A percentile compares a stretch with the other conserved stretches of the same genome.
Conservation (phyloP, 2,329 filamentous ascomycete genomes). For the Claviceps pazoutovae region DNA sequence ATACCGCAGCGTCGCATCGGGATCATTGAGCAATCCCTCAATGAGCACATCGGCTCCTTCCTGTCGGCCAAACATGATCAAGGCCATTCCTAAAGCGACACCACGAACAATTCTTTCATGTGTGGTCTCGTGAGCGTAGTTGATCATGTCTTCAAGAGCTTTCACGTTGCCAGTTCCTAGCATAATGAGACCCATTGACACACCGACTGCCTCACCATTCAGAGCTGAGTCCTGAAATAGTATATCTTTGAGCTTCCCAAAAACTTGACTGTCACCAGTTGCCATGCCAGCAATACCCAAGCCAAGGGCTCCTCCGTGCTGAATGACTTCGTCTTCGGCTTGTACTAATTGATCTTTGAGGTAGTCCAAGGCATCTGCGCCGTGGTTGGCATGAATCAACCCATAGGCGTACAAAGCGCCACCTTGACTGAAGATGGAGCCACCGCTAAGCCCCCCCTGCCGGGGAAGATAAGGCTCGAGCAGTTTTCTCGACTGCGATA, state of each 20-base stretch:
- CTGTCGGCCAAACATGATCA: constrained; percentile 96
- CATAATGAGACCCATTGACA: constrained; percentile 97
- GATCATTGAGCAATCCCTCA: constrained; percentile 81
- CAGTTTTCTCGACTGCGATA: constrained; percentile 84
- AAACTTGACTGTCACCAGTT: constrained; percentile 78
- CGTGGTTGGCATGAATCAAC: constrained; percentile 93
- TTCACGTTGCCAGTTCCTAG: constrained; percentile 91
- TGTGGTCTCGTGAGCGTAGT: constrained; percentile 92
- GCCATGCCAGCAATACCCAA: constrained; percentile 97
- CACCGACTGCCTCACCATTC: constrained; percentile 89
- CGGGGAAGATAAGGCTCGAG: constrained; percentile 89
- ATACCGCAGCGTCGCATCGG: constrained; percentile 85
- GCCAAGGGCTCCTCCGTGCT: constrained; percentile 89
- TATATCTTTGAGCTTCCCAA: constrained; percentile 78
- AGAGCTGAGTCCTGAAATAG: constrained; percentile 89
- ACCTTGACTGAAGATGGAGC: constrained; percentile 90
- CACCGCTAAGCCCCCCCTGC: constrained; percentile 55
- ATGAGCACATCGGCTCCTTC: constrained; percentile 92
- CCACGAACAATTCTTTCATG: constrained; percentile 98
- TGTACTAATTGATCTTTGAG: constrained; percentile 61
- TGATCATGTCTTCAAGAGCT: constrained; percentile 90
- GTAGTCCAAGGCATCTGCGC: constrained; percentile 74
- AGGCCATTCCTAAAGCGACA: constrained; percentile 86
- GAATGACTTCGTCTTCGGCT: constrained; percentile 81
- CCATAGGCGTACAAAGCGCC: constrained; percentile 92